Evolutionary conservation across 768 basidiomycete species (phyloP), one percentile per base, ranked within the genome.

Genomic region (Clavaria fumosa): DNA sequence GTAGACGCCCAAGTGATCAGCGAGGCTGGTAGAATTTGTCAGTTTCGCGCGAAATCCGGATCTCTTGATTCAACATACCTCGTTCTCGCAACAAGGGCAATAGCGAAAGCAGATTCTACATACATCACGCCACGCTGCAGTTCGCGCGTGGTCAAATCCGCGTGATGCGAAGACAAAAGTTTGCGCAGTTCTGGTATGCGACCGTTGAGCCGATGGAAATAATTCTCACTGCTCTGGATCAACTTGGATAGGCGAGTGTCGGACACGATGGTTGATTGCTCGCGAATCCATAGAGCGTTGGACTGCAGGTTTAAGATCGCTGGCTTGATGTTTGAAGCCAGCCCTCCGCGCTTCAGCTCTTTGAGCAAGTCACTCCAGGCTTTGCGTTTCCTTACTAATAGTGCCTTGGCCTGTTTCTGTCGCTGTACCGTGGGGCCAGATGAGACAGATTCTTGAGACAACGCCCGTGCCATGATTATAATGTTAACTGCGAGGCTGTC

Each of bases 311-410:
- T 60, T 3, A 86, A 63, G 18, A 78, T 52, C 17, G 82, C 79
- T 1, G 84, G 70, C 50, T 78, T 82, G 35, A 85, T 58, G 37
- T 71, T 80, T 27, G 63, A 56, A 0, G 85, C 63, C 37, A 96
- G 65, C 14, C 95, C 95, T 14, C 71, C 62, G 1, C 70, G 67
- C 53, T 84, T 84, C 37, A 95, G 60, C 50, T 90, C 88, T 55
- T 89, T 93, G 44, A 95, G 61, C 14, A 95, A 63, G 51, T 97
- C 90, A 19, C 80, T 77, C 72, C 79, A 88, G 1, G 90, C 90
- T 50, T 84, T 85, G 43, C 82, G 65, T 61, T 97, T 99, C 34
- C 85, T 72, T 3, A 72, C 70, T 27, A 82, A 62, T 7, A 96
- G 57, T 15, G 75, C 72, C 53, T 90, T 91, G 37, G 58, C 65